Evolutionary conservation across 257 asterid species (phyloP).

Genomic region (Dorcoceras hygrometricum): DNA sequence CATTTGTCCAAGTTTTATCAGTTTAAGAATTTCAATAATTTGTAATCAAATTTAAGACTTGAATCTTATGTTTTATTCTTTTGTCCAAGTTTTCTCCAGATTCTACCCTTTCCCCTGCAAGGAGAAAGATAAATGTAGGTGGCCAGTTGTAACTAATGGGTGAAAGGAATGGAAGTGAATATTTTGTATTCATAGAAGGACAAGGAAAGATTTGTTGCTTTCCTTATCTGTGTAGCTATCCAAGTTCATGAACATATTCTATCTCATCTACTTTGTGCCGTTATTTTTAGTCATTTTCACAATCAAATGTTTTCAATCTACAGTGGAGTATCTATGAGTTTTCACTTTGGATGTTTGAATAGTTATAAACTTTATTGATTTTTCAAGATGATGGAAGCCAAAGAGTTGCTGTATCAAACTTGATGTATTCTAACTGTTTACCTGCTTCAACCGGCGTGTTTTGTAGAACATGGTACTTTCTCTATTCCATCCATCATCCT

Average conservation of each 20-base stretch:
- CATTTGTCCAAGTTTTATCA: neutral
- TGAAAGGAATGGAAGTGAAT: neutral
- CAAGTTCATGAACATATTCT: neutral
- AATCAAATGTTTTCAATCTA: neutral
- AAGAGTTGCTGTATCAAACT: too few species aligned
- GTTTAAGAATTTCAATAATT: neutral
- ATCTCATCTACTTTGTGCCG: neutral
- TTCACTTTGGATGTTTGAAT: neutral
- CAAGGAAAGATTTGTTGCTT: conserved; percentile 5
- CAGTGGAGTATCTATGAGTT: neutral
- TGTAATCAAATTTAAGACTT: neutral
- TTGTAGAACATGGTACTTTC: conserved; percentile 17
- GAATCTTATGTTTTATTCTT: neutral
- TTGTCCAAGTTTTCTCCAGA: neutral
- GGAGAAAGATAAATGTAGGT: neutral
- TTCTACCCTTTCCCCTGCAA: neutral
- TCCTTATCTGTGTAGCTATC: neutral
- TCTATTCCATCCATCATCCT: conserved; percentile 11
- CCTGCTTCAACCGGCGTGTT: conserved; percentile 17
- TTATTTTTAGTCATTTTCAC: too few species aligned
- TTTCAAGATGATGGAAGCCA: neutral
- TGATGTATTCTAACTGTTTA: neutral
- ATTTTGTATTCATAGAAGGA: neutral
- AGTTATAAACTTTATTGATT: neutral
- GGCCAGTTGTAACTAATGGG: neutral